Evolutionary conservation across 768 basidiomycete genomes (phyloP), one percentile per base, ranked within the genome.

Genomic region (Suillus cothurnatus): DNA sequence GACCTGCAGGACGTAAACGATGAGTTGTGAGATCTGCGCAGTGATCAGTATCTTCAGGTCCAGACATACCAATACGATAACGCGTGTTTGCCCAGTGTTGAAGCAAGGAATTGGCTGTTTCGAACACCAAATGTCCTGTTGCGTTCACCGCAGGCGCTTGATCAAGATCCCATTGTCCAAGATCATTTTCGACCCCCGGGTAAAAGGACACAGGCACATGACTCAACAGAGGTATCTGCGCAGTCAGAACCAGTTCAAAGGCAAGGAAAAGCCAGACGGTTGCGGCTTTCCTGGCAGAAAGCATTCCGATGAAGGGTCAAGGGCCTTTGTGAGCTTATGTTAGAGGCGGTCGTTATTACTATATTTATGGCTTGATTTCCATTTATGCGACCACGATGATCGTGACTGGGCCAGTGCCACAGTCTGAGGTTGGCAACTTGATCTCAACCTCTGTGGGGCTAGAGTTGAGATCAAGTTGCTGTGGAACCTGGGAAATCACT

Each of bases 11-110:
- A 39, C 5, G 31, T 9, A 59, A 14, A 41, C 9, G n/a, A 47
- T 47, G 17, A 21, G 15, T 9, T 14, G 3, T 17, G 12, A 39
- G 6, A 41, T 15, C 8, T 41, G 57, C 23, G 0, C 11, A 1
- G 17, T 21, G 26, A 31, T 31, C 19, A 4, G 19, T 11, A 12
- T 38, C 21, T 39, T 26, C 11, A n/a, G 21, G 41, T 39, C 19
- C 11, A n/a, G 21, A 59, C 38, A 6, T 28, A 72, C 78, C 78
- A 67, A 78, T 78, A 19, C 76, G 74, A 61, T 74, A 74, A 15
- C 76, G 71, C 1, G 76, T 78, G 62, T 80, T 81, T 3, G 79
- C 72, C 78, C 78, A 81, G 31, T 76, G 73, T 55, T 81, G 80
- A 15, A 81, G 71, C 6, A 79, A 65, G 5, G 76, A 72, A 50